Evolutionary conservation across 2,329 filamentous ascomycete species (phyloP), one percentile per base, ranked within the genome.

Genomic region (Triangularia verruculosa): DNA sequence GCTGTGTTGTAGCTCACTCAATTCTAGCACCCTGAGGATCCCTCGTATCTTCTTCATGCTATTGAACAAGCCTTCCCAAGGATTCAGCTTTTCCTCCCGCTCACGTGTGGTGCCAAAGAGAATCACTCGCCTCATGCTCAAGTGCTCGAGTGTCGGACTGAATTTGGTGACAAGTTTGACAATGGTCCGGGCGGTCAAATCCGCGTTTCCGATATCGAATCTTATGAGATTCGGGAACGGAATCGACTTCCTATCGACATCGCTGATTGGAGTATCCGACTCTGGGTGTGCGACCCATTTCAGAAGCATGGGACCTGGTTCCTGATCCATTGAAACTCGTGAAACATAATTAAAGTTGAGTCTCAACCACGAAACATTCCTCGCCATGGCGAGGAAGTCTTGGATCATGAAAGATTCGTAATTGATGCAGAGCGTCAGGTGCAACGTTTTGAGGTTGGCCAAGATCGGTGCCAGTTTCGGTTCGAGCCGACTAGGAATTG

Each of bases 341-440:
- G 63, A 7, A 32, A 9, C 15, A 11, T 12, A 17, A 12, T 69
- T 66, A 28, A 83, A 81, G 67, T 87, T 87, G 52, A 87, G 70
- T 2, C 85, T 79, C 4, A 88, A 74, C 67, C 84, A 80, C 28
- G 77, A 76, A 5, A 88, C 64, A 17, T 82, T 81, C 3, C 72
- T 64, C 0, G 77, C 71, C 27, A 72, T 72, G 0, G 70, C 69
- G 4, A 85, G 71, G 57, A 84, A 83, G 15, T 66, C 67, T 11
- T 68, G 39, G 65, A 66, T 13, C 43, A 62, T 61, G n/a, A 58
- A 59, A 27, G 53, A 47, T 20, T 15, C 43, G 2, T 3, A 25
- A 13, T 27, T 47, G n/a, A 70, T 11, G 15, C 58, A 47, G 3
- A 75, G 30, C 0, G 70, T 71, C 3, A 84, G 72, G 24, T 80